These are phyloP conservation scores for Fusarium chaquense DNA, from an alignment of 2,329 filamentous ascomycete genomes.

Conservation along the genomic window DNA sequence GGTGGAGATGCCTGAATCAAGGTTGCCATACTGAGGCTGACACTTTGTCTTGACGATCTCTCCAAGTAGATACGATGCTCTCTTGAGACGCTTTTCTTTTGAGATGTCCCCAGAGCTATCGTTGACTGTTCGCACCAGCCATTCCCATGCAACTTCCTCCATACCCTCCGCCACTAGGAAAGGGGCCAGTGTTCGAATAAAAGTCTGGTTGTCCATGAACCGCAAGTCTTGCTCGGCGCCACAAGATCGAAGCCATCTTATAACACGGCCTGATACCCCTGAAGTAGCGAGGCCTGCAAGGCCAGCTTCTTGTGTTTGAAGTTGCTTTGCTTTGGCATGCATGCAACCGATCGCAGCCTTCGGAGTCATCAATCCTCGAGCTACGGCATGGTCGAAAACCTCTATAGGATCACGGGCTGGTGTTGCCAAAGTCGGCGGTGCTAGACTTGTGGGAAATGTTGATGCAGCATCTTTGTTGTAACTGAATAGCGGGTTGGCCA, in stretches of 20 bases:
- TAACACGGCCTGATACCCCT: slow-evolving; percentile 61
- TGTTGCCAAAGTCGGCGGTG: slow-evolving; percentile 13
- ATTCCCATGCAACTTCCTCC: slow-evolving; percentile 65
- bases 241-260: slow-evolving; percentile 66
- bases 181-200: slow-evolving; percentile 57
- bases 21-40: slow-evolving; percentile 54
- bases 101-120: slow-evolving; percentile 39
- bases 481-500: slow-evolving; percentile 68
- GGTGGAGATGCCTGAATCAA: slow-evolving; percentile 63
- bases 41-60: slow-evolving; percentile 59
- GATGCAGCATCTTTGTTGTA: slow-evolving; percentile 47
- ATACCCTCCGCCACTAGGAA: slow-evolving; percentile 66
- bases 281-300: slow-evolving; percentile 54
- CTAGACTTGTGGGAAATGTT: slow-evolving; percentile 30
- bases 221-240: slow-evolving; percentile 60
- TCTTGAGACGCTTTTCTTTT: slow-evolving; percentile 44
- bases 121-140: slow-evolving; percentile 60
- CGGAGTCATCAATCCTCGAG: slow-evolving; percentile 67
- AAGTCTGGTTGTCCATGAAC: slow-evolving; percentile 58
- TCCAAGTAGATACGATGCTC: slow-evolving; percentile 52
- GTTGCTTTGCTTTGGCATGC: slow-evolving; percentile 59
- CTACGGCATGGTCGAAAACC: slow-evolving; percentile 68
- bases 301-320: slow-evolving; percentile 50
- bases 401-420: slow-evolving; percentile 61
- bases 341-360: slow-evolving; percentile 67